Conservation (phyloP, 257 asterid species). For the Fraxinus quadrangulata region DNA sequence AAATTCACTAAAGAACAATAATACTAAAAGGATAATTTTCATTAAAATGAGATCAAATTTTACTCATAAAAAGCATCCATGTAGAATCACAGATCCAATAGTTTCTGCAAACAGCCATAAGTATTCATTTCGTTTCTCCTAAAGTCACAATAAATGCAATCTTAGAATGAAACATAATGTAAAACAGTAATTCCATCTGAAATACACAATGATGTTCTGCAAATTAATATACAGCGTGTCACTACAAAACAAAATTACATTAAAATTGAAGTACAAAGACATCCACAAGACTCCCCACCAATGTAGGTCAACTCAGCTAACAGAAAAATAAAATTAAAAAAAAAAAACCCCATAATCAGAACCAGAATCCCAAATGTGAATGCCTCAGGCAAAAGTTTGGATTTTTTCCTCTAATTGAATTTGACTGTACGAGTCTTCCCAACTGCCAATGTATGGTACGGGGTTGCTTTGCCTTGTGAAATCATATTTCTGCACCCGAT, state of each 20-base stretch:
- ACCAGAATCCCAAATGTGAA: not conserved
- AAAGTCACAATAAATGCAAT: not conserved
- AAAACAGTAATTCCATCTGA: not conserved
- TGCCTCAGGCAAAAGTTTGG: not conserved
- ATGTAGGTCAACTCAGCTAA: not conserved
- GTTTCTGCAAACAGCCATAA: not conserved
- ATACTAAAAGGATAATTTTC: not conserved
- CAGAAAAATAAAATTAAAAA: not conserved
- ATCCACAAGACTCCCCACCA: not conserved
- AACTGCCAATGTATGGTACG: no score
- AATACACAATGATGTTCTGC: not conserved
- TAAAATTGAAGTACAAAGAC: not conserved
- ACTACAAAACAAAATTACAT: not conserved
- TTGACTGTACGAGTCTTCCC: slow-evolving; percentile 18
- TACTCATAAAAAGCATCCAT: not conserved
- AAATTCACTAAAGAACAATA: not conserved
- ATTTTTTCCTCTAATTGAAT: not conserved
- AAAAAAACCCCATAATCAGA: no score
- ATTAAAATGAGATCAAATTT: no score
- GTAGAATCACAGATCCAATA: not conserved
- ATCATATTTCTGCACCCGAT: no score
- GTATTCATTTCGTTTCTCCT: no score
- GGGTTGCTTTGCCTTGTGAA: not conserved
- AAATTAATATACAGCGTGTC: not conserved
- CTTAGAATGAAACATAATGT: not conserved